Evolutionary conservation across 2,329 filamentous ascomycete genomes (phyloP).

Genomic region (Tolypocladium inflatum): DNA sequence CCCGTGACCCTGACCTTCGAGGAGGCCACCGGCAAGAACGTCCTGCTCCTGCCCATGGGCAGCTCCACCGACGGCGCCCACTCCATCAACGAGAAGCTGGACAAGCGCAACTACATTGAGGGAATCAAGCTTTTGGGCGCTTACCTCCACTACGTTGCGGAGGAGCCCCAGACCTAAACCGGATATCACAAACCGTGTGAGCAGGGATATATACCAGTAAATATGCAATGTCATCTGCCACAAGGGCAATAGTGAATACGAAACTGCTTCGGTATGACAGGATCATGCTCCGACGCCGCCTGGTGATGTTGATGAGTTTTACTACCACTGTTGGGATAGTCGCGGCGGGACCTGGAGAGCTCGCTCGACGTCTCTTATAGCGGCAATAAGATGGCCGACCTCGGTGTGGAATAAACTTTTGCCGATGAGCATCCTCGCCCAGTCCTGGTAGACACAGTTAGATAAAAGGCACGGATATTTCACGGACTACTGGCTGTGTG

Average conservation of each 20-base stretch:
- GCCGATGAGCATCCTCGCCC: no score
- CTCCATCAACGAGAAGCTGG: constrained; percentile 97
- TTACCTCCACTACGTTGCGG: constrained; percentile 91
- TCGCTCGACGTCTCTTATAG: no score
- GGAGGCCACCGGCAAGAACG: constrained; percentile 96
- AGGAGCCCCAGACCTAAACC: constrained; percentile 55
- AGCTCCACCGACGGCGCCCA: constrained; percentile 94
- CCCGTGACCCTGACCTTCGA: constrained; percentile 96
- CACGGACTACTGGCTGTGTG: no score
- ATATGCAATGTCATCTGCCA: not conserved
- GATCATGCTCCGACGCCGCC: not conserved
- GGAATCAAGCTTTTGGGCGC: constrained; percentile 92
- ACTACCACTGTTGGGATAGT: no score
- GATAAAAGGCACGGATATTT: no score
- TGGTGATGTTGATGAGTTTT: no score
- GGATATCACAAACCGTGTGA: not conserved
- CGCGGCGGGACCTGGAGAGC: no score
- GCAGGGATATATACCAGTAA: not conserved
- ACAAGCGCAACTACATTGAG: constrained; percentile 96
- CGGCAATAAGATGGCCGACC: no score
- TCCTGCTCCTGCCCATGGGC: constrained; percentile 90
- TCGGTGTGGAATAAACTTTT: no score
- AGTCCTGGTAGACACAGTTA: no score
- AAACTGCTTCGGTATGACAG: not conserved
- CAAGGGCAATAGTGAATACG: not conserved